Evolutionary conservation across 495 filamentous ascomycete genomes (phyloP), one percentile per base, ranked within the genome.

Genomic region (Halenospora varia): DNA sequence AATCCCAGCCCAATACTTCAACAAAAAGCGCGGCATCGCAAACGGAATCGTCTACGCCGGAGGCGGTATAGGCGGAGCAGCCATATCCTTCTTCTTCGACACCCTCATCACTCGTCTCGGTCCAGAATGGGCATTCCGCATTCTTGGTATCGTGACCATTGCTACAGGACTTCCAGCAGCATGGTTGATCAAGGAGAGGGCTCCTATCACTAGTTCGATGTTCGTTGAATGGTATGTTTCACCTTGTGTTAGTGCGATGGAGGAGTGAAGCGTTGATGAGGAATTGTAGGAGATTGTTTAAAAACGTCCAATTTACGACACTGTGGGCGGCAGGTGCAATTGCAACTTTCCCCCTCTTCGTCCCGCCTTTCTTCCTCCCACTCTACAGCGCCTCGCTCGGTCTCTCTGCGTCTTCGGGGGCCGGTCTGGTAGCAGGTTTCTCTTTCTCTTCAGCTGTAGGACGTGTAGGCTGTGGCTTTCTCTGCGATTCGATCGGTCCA

Each of bases 31-130:
- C n/a, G 83, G 84, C 44, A 78, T 94, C 25, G 89, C 89, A 8
- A 90, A 86, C 67, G 85, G 88, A 1, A 84, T 91, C 53, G 81
- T 86, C 2, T 82, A 88, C 0, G 79, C 83, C 13, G 90, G 90
- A 0, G 85, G 82, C 11, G 89, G 90, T 10, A 72, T 93, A 23
- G 88, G 88, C 15, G 90, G 90, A 0, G 68, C 93, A 18, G 77
- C 79, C 9, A 87, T 82, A 60, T 62, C 74, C 68, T 51, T 80
- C 73, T 64, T 86, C 18, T 78, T 84, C 1, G 77, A 85, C 52
- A 75, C 76, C 18, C 82, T 82, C 60, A 89, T 94, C 60, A 66
- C 82, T 6, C 73, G 76, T 17, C 70, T 89, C 0, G 80, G 81
- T 0, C 71, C 88, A 2, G 67, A 73, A 0, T 89, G 84, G 85